Evolutionary conservation across 148 eudicot genomes (phyloP).

Genomic region (Diospyros kaki): DNA sequence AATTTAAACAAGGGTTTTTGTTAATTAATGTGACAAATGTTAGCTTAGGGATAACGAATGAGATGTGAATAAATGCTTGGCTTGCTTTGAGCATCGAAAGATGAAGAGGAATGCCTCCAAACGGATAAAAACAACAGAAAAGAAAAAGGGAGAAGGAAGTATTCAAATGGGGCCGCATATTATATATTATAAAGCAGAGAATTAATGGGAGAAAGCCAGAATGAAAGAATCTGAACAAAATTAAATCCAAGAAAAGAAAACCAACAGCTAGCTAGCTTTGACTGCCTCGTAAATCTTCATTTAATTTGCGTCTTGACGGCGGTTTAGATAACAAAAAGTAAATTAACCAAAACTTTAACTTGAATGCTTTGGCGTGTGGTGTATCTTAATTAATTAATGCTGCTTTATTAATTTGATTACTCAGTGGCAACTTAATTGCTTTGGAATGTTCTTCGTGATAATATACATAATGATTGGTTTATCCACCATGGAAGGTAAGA

Average conservation of each 20-base stretch:
- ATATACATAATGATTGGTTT: too few species aligned
- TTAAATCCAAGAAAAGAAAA: too few species aligned
- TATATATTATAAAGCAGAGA: not conserved
- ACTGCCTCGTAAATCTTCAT: slow-evolving; percentile 7
- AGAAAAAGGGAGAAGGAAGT: not conserved
- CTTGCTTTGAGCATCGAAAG: not conserved
- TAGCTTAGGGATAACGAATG: not conserved
- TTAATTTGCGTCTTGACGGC: not conserved
- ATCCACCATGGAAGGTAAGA: too few species aligned
- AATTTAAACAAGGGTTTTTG: too few species aligned
- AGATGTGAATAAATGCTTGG: not conserved
- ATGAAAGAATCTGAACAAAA: not conserved
- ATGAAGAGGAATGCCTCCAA: not conserved
- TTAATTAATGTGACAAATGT: slow-evolving; percentile 7
- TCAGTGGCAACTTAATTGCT: too few species aligned
- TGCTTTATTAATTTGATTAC: too few species aligned
- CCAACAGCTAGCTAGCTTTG: not conserved
- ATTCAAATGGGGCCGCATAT: not conserved
- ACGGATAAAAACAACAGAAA: not conserved
- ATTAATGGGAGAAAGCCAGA: not conserved
- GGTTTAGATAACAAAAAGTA: not conserved
- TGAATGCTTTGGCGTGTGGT: too few species aligned
- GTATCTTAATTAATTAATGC: too few species aligned
- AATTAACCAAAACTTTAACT: too few species aligned
- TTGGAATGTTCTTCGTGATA: too few species aligned